These are phyloP conservation scores for Kodamaea anthophila DNA, from an alignment of 1,139 yeast genomes.

Conservation along the genomic window DNA sequence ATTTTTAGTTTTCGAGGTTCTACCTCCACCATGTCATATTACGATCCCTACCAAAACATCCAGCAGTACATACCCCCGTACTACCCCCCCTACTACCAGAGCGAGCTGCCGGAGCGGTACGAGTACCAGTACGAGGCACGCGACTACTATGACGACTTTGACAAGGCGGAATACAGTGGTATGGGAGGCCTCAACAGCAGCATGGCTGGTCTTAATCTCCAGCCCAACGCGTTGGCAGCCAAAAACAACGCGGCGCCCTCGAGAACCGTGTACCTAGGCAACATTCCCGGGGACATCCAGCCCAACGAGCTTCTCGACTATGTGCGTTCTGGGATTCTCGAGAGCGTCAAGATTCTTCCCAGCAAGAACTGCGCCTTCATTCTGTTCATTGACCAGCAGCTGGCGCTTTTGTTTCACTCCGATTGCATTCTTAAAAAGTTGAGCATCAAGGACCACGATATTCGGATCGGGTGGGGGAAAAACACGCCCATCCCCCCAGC, in stretches of 20 bases:
- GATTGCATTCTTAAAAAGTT: slow-evolving; percentile 56
- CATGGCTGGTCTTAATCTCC: slow-evolving; percentile 5
- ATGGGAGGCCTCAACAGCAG: slow-evolving; percentile 4
- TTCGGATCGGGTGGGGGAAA: slow-evolving; percentile 65
- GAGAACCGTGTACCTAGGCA: slow-evolving; percentile 87
- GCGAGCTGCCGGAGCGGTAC: slow-evolving; percentile 5
- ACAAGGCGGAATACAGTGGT: not conserved
- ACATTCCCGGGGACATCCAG: slow-evolving; percentile 75
- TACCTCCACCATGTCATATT: slow-evolving; percentile 43
- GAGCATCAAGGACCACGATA: slow-evolving; percentile 51
- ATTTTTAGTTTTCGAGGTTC: slow-evolving; percentile 3
- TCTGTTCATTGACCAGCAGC: slow-evolving; percentile 56
- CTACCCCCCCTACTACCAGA: slow-evolving; percentile 28
- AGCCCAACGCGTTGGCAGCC: slow-evolving; percentile 5
- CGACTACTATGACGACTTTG: slow-evolving; percentile 1
- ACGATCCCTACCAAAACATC: slow-evolving; percentile 39
- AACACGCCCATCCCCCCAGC: slow-evolving; percentile 61
- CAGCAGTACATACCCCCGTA: slow-evolving; percentile 35
- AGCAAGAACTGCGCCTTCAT: slow-evolving; percentile 56
- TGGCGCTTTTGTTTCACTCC: slow-evolving; percentile 55
- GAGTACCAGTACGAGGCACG: slow-evolving; percentile 1
- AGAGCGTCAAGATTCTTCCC: slow-evolving; percentile 56
- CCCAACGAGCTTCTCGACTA: slow-evolving; percentile 81
- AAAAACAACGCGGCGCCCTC: slow-evolving; percentile 49
- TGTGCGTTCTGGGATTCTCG: slow-evolving; percentile 88